A percentile compares a stretch with the other conserved stretches of the same genome.
Evolutionary conservation across 495 filamentous ascomycete genomes (phyloP).

Genomic region (Neurospora discreta): DNA sequence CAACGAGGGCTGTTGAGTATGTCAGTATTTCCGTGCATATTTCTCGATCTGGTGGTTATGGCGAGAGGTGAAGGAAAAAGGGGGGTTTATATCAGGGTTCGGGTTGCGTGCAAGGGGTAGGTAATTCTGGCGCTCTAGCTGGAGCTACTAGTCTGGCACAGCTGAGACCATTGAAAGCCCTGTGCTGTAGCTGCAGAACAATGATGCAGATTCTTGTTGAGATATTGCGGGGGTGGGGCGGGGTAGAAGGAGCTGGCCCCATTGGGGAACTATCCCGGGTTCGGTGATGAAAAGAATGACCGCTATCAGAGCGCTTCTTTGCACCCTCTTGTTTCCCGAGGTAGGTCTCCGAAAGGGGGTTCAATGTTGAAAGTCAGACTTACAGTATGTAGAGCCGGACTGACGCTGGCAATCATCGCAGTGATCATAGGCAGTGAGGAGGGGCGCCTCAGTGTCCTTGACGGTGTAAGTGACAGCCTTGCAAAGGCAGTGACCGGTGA

Average conservation of each 20-base stretch:
- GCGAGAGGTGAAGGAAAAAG: neutral
- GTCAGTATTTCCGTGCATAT: neutral
- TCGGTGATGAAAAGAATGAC: neutral
- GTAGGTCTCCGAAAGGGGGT: neutral
- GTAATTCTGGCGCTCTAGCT: neutral
- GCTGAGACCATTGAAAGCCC: neutral
- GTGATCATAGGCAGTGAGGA: constrained; percentile 54
- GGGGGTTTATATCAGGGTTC: neutral
- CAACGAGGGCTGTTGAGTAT: constrained; percentile 43
- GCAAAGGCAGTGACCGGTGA: constrained; percentile 61
- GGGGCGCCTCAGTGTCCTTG: constrained; percentile 38
- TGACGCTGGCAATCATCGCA: constrained; percentile 66
- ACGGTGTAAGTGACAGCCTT: constrained; percentile 54
- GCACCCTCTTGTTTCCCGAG: neutral
- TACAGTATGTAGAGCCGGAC: constrained; percentile 58
- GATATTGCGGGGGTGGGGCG: neutral
- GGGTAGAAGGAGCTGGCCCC: neutral
- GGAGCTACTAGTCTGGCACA: neutral
- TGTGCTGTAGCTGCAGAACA: neutral
- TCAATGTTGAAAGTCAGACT: constrained; percentile 4
- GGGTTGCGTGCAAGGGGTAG: neutral
- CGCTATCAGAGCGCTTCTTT: neutral
- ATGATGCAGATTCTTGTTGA: neutral
- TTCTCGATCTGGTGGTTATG: neutral
- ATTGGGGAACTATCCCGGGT: neutral